Conservation (phyloP, 2,329 filamentous ascomycete species). For the Fusarium penzigii region DNA sequence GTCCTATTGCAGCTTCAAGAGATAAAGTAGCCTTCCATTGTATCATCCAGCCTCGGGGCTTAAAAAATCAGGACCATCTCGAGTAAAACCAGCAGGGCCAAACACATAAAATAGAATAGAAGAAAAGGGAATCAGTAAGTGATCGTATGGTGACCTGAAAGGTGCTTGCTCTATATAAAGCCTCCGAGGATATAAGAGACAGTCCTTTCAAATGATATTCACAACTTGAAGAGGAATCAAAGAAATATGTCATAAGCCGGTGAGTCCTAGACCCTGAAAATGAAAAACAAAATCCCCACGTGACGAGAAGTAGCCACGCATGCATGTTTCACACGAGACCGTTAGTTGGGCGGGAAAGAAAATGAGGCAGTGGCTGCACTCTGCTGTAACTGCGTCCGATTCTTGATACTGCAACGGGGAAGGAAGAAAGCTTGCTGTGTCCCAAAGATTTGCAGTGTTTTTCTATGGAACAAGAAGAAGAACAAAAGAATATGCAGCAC, state of each 20-base stretch:
- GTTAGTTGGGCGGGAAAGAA: neutral
- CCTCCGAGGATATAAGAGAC: constrained; percentile 20
- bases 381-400: neutral
- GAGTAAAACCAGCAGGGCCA: neutral
- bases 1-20: neutral
- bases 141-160: constrained; percentile 9
- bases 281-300: constrained; percentile 1
- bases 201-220: constrained; percentile 16
- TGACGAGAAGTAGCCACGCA: neutral
- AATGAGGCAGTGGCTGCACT: neutral
- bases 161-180: constrained; percentile 15
- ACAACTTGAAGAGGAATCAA: constrained; percentile 11
- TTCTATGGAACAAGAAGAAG: neutral
- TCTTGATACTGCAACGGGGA: no score
- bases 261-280: constrained; percentile 6
- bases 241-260: constrained; percentile 17
- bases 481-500: neutral
- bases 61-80: neutral
- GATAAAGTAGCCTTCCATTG: neutral
- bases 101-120: constrained; percentile 7
- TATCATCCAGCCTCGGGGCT: constrained; percentile 2
- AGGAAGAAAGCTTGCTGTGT: no score
- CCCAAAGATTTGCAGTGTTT: no score
- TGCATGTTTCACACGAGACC: neutral
- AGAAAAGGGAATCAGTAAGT: constrained; percentile 4